Base-by-base conservation (phyloP, 345 rosid genomes). In the Ricinus communis region DNA sequence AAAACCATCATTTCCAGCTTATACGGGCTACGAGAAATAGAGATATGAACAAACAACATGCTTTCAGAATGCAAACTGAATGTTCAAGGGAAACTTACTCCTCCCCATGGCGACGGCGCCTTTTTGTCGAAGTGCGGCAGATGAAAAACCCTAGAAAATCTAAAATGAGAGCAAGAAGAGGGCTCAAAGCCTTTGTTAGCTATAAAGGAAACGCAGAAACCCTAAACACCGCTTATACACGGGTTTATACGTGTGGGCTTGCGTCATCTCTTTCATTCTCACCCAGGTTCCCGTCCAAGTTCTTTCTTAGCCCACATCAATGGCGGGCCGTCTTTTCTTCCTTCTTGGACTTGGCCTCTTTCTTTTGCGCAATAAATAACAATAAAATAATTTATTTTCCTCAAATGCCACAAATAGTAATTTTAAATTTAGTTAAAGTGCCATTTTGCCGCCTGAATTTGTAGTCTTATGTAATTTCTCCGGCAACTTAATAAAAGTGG, bases 81-180 rank as follows among this genome's bases (percentile, higher is more conserved):
- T n/a, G n/a, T n/a, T n/a, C n/a, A 0, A 56, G 5, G 21, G 27
- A 51, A 38, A 70, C 88, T 79, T 64, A 85, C 89, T 83, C 61
- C 89, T 76, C 54, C 89, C 89, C 89, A 85, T 85, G 78, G 77
- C 89, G 80, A 12, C 70, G 45, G 28, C 58, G 7, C 5, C 5
- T 61, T 30, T n/a, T 57, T 1, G 12, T 30, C 1, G 36, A 62
- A 4, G 43, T 8, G 71, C 55, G 25, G 46, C 68, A 2, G 11
- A n/a, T n/a, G n/a, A n/a, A n/a, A 40, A n/a, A 49, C 46, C n/a
- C 56, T 52, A 68, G 25, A 54, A 43, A 14, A 22, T 11, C 8
- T 0, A 15, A 61, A 30, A 16, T 30, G 46, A 19, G 5, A 8
- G 3, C 3, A 11, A 0, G 1, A 5, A 2, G 28, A 30, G n/a